These are phyloP conservation scores for Diplodia seriata DNA, from an alignment of 2,329 filamentous ascomycete species.

Conservation along the genomic window DNA sequence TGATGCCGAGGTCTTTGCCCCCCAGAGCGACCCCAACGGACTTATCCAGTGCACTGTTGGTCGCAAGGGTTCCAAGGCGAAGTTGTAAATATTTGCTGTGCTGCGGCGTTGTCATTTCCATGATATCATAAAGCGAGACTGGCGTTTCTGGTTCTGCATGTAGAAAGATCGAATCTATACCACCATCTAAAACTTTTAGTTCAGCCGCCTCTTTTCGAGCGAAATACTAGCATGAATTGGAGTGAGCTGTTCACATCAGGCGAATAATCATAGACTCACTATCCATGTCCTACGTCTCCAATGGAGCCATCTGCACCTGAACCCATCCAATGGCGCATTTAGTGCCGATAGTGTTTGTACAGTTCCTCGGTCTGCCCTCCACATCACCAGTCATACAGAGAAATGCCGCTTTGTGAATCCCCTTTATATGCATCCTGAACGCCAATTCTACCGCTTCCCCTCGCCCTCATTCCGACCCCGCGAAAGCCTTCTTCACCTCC, in stretches of 20 bases:
- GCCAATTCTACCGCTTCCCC: slow-evolving; percentile 6
- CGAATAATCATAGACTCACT: not conserved
- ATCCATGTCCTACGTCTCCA: not conserved
- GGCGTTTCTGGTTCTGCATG: slow-evolving; percentile 30
- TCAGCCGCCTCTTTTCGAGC: too few relatives aligned
- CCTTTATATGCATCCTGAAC: slow-evolving; percentile 25
- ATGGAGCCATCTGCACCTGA: not conserved
- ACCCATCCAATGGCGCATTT: not conserved
- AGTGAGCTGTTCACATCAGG: not conserved
- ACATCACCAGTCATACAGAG: slow-evolving; percentile 11
- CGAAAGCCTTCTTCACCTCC: slow-evolving; percentile 49
- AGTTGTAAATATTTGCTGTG: slow-evolving; percentile 46
- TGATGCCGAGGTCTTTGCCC: slow-evolving; percentile 93
- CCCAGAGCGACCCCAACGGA: slow-evolving; percentile 91
- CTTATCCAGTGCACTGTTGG: slow-evolving; percentile 92
- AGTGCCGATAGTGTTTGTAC: slow-evolving; percentile 19
- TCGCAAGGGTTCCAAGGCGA: slow-evolving; percentile 58
- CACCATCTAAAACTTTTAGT: not conserved
- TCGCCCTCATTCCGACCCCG: slow-evolving; percentile 34
- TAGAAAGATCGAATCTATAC: slow-evolving; percentile 15
- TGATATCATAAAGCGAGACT: slow-evolving; percentile 31
- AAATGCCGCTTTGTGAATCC: slow-evolving; percentile 22
- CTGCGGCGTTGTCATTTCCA: slow-evolving; percentile 10
- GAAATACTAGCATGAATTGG: not conserved
- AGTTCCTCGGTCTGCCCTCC: not conserved